Evolutionary conservation across 192 early-diverging fungal genomes (phyloP).

Genomic region (Rhizophagus prolifer): DNA sequence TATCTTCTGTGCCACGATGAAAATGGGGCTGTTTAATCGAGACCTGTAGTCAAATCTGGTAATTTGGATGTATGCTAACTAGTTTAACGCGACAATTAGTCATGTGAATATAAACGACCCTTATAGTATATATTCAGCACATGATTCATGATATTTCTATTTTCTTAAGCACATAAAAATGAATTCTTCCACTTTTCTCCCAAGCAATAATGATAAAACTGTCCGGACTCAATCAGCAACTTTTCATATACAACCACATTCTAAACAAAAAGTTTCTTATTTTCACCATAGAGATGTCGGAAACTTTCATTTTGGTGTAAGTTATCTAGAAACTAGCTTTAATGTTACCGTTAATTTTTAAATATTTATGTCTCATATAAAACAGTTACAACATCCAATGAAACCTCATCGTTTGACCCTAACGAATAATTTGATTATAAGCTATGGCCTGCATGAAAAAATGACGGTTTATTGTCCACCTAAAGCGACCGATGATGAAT

Average conservation of each 20-base stretch:
- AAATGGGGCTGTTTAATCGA: no score
- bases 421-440: conserved; percentile 91
- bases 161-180: neutral
- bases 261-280: conserved; percentile 66
- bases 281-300: conserved; percentile 77
- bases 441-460: conserved; percentile 89
- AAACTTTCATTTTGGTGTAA: conserved; percentile 76
- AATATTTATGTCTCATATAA: no score
- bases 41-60: no score
- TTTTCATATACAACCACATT: conserved; percentile 47
- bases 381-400: conserved; percentile 72
- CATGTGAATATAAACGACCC: no score
- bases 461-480: conserved; percentile 85
- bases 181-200: neutral
- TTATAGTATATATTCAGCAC: no score
- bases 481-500: conserved; percentile 83
- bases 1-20: no score
- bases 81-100: no score
- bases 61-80: no score
- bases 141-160: no score
- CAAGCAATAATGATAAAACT: neutral
- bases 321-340: neutral
- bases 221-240: neutral
- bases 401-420: conserved; percentile 92
- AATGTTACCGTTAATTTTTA: neutral